Base-by-base conservation (phyloP, 495 filamentous ascomycete genomes). In the Neurospora tetrasperma region DNA sequence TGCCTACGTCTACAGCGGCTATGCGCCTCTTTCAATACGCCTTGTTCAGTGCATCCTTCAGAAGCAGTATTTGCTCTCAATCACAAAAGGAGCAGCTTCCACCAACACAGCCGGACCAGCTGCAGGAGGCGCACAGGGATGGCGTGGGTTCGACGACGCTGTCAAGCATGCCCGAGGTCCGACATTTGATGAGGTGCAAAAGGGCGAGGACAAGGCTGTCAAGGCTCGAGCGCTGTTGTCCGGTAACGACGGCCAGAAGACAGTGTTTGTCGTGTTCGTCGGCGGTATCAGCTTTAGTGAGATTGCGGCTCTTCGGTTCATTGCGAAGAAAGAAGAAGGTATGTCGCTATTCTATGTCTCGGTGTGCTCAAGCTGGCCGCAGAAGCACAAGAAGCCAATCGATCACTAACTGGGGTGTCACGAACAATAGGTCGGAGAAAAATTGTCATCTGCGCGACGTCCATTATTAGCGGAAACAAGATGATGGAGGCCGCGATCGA, bases 1-100 rank as follows among this genome's bases (percentile, higher is more conserved):
- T 74, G 93, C 96, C 11, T 99, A 98, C 78, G 94, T 97, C 42
- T 99, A 97, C 84, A 95, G 92, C 75, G 96, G 96, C 66, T 98
- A 98, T 79, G 96, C 96, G 7, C 96, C 96, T 3, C 87, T 99
- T 31, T 96, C 92, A 72, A 87, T 98, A 73, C 92, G 96, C 18
- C 88, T 99, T 20, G 91, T 99, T n/a, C 96, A 99, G 82, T 96
- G 92, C 76, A 87, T 98, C 42, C 81, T 98, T 71, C 95, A 98
- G 81, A 99, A 99, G 81, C 88, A 90, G 59, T 92, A 93, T 74
- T 85, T 95, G 46, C 83, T 91, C 6, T 90, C 90, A 7, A 87
- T 93, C 20, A 89, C 89, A 70, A 87, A 87, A 71, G 89, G 90
- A 40, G 82, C 79, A 69, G 84, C 82, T 9, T 83, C 84, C 38